phyloP scores from a whole-genome alignment of 163 green algal genomes.

The Scenedesmus sp. region DNA sequence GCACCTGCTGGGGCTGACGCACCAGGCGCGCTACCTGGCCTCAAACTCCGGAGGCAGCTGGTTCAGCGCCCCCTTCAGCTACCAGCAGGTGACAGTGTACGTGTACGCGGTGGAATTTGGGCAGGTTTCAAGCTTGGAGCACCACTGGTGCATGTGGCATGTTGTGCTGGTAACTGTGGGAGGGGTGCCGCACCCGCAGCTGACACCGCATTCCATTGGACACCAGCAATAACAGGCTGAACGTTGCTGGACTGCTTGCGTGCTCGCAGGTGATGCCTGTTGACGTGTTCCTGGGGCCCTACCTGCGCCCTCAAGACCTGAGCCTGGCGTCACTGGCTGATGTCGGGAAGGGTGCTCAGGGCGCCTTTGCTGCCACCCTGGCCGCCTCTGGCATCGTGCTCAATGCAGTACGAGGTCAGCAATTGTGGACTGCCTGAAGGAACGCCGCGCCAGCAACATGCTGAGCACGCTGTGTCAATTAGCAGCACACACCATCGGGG shows the following conservation, averaged over 20 bases:
- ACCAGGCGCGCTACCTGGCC: conserved; percentile 49
- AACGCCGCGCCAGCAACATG: too few species aligned
- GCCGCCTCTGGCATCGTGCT: conserved; percentile 35
- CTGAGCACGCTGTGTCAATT: too few species aligned
- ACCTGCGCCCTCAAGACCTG: conserved; percentile 45
- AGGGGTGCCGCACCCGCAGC: too few species aligned
- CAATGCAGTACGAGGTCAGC: conserved; percentile 28
- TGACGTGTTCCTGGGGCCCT: conserved; percentile 55
- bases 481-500: too few species aligned
- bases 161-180: too few species aligned
- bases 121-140: too few species aligned
- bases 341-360: conserved; percentile 4
- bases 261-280: conserved; percentile 5
- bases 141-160: too few species aligned
- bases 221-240: too few species aligned
- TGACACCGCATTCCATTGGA: too few species aligned
- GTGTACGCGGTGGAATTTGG: too few species aligned
- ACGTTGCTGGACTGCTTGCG: background rate
- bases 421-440: too few species aligned
- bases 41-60: conserved; percentile 60
- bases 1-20: conserved; percentile 36
- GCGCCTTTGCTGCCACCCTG: conserved; percentile 46
- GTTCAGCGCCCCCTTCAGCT: conserved; percentile 58
- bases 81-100: conserved; percentile 23
- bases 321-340: conserved; percentile 18